phyloP scores from a whole-genome alignment of 306 rosid genomes.

The Canavalia ensiformis region DNA sequence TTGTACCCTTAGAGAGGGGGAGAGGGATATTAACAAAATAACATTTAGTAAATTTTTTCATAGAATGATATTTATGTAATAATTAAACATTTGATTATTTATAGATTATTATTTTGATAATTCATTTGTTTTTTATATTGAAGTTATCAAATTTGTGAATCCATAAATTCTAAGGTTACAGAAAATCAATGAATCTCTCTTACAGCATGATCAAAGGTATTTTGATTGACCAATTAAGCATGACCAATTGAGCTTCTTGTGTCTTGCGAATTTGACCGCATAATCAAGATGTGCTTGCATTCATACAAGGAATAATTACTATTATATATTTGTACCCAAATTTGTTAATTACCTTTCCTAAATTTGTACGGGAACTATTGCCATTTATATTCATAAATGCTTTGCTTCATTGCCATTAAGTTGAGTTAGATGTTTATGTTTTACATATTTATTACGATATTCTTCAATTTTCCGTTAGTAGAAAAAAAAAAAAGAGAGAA shows the following conservation, averaged over 20 bases:
- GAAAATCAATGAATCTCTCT: too few relatives aligned
- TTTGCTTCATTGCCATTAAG: not conserved
- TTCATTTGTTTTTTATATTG: slow-evolving; percentile 30
- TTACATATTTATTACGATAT: not conserved
- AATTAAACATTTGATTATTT: slow-evolving; percentile 28
- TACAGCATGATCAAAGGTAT: slow-evolving; percentile 19
- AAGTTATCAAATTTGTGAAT: slow-evolving; percentile 25
- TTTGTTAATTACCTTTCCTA: not conserved
- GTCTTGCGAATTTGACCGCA: not conserved
- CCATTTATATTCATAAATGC: not conserved
- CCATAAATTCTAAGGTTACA: too few relatives aligned
- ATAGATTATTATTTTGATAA: slow-evolving; percentile 31
- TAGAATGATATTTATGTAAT: slow-evolving; percentile 44
- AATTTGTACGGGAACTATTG: not conserved
- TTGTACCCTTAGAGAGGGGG: slow-evolving; percentile 37
- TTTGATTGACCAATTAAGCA: not conserved
- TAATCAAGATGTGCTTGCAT: slow-evolving; percentile 6
- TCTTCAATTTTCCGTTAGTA: not conserved
- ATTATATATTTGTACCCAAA: too few relatives aligned
- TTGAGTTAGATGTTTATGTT: slow-evolving; percentile 1
- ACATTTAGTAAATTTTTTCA: slow-evolving; percentile 3
- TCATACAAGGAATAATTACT: not conserved
- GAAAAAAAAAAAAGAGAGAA: too few relatives aligned
- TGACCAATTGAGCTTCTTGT: not conserved
- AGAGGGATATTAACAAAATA: slow-evolving; percentile 32